A percentile compares a stretch with the other conserved stretches of the same genome.
Conservation (phyloP, 1,284 basidiomycete genomes). For the Melampsora americana region DNA sequence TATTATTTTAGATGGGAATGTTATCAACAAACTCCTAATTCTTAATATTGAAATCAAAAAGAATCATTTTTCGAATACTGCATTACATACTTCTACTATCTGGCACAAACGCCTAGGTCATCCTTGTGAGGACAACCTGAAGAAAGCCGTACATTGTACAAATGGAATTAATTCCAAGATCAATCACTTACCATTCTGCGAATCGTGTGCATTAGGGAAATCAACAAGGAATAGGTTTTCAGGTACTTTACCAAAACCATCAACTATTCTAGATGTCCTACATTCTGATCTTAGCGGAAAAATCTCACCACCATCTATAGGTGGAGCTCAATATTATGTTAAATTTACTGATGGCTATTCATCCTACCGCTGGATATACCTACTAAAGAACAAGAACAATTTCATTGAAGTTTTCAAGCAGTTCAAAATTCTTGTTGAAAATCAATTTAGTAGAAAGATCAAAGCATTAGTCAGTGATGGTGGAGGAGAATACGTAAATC, state of each 20-base stretch:
- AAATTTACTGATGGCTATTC: conserved; percentile 9
- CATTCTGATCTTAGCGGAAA: conserved; percentile 3
- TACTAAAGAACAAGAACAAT: not conserved
- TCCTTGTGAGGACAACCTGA: no score
- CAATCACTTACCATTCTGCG: not conserved
- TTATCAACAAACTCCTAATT: no score
- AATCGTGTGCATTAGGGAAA: not conserved
- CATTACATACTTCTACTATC: no score
- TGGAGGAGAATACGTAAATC: not conserved
- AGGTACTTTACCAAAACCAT: not conserved
- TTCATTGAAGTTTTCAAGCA: not conserved
- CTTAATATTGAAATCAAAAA: no score
- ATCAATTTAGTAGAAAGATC: not conserved
- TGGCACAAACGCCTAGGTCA: no score
- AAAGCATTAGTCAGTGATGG: not conserved
- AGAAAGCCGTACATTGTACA: not conserved
- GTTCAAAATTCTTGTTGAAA: not conserved
- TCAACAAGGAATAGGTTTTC: not conserved
- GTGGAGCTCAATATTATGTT: conserved; percentile 7
- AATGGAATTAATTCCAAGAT: not conserved
- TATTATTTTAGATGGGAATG: no score
- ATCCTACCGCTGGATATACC: not conserved
- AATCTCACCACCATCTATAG: not conserved
- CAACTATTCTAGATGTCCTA: not conserved
- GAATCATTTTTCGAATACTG: no score